Evolutionary conservation across 495 filamentous ascomycete genomes (phyloP).

Genomic region (Neurospora cerealis): DNA sequence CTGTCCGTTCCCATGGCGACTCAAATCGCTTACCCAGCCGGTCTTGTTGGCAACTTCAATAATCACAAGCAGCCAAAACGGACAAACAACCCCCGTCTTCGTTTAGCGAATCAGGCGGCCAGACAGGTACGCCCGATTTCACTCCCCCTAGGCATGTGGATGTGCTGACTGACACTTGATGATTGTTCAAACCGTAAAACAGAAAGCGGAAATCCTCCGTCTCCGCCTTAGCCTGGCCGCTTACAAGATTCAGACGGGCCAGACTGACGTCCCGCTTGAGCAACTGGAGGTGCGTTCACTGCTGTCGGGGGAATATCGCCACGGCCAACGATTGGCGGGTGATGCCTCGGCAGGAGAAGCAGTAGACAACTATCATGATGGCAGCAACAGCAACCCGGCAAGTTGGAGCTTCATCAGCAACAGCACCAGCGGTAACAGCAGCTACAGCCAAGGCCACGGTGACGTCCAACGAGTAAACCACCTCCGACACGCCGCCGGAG

Average conservation of each 20-base stretch:
- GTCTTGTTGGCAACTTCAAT: neutral
- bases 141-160: neutral
- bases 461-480: neutral
- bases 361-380: neutral
- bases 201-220: slow-evolving; percentile 43
- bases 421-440: neutral
- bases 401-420: neutral
- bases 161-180: neutral
- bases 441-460: neutral
- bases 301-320: neutral
- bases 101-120: neutral
- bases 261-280: slow-evolving; percentile 39
- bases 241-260: slow-evolving; percentile 45
- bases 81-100: slow-evolving; percentile 3
- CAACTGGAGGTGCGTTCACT: slow-evolving; percentile 22
- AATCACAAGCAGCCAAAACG: neutral
- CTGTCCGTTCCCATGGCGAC: neutral
- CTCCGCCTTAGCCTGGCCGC: slow-evolving; percentile 39
- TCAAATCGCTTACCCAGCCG: neutral
- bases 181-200: neutral
- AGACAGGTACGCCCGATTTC: neutral
- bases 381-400: neutral
- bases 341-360: neutral
- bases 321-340: neutral
- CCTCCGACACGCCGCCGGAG: neutral